Percentiles rank a stretch among this genome's conserved stretches.
phyloP scores from a whole-genome alignment of 345 rosid genomes.

The Noccaea bulbosa region DNA sequence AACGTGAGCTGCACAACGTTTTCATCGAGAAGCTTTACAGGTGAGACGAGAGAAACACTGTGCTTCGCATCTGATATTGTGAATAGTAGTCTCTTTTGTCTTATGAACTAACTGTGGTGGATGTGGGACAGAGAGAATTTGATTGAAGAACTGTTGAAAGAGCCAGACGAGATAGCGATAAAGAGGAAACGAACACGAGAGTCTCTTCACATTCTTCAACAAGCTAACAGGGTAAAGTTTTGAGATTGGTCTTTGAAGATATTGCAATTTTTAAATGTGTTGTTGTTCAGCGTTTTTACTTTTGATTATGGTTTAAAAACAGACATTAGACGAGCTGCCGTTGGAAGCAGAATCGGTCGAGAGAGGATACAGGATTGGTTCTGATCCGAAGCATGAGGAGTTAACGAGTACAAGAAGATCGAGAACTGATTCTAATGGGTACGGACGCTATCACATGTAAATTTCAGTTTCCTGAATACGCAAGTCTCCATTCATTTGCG shows the following conservation, averaged over 20 bases:
- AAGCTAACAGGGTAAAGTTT: slow-evolving; percentile 74
- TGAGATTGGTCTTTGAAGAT: neutral
- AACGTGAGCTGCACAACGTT: slow-evolving; percentile 90
- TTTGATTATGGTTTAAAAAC: neutral
- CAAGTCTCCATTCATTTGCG: slow-evolving; percentile 11
- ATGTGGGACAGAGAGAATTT: slow-evolving; percentile 69
- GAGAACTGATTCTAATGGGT: slow-evolving; percentile 26
- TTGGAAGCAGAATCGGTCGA: slow-evolving; percentile 87
- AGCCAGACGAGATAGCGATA: slow-evolving; percentile 78
- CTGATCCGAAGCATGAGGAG: slow-evolving; percentile 45
- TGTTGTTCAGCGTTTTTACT: slow-evolving; percentile 9
- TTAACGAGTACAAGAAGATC: slow-evolving; percentile 10
- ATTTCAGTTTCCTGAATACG: neutral
- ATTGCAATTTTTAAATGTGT: neutral
- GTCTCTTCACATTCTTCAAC: slow-evolving; percentile 76
- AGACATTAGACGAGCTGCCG: slow-evolving; percentile 93
- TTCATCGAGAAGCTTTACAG: slow-evolving; percentile 95
- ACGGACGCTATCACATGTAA: slow-evolving; percentile 21
- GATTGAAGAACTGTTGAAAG: slow-evolving; percentile 95
- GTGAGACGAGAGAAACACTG: slow-evolving; percentile 42
- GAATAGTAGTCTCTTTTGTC: neutral
- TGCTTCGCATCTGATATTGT: neutral
- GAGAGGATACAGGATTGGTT: slow-evolving; percentile 70
- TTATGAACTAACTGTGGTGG: neutral
- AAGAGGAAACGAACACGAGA: slow-evolving; percentile 86